Percentiles rank a stretch among this genome's conserved stretches.
Evolutionary conservation across 768 basidiomycete genomes (phyloP).

Genomic region (Mycena floridula): DNA sequence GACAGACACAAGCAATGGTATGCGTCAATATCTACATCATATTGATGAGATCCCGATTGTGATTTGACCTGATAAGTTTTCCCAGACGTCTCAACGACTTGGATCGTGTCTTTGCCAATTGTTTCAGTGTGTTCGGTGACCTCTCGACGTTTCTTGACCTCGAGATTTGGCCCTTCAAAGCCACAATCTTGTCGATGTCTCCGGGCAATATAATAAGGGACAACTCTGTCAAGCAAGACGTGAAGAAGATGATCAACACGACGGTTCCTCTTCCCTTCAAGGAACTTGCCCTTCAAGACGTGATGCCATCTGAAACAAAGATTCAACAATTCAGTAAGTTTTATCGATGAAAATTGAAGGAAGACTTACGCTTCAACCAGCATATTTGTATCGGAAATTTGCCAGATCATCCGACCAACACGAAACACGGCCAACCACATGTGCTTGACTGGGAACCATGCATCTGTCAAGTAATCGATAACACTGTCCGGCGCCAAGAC

Average conservation of each 20-base stretch:
- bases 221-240: background rate
- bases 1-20: background rate
- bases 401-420: slow-evolving; percentile 1
- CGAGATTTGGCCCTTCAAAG: slow-evolving; percentile 1
- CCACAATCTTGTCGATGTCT: background rate
- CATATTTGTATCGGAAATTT: slow-evolving; percentile 7
- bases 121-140: background rate
- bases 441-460: slow-evolving; percentile 3
- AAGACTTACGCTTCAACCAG: slow-evolving; percentile 1
- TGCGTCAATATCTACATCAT: background rate
- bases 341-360: background rate
- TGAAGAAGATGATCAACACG: background rate
- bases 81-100: background rate
- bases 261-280: background rate
- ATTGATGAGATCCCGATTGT: background rate
- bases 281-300: background rate
- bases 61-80: background rate
- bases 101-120: background rate
- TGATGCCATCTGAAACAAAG: slow-evolving; percentile 5
- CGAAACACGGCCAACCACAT: slow-evolving; percentile 6
- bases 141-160: background rate
- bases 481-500: background rate
- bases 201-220: background rate
- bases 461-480: background rate
- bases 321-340: background rate